Evolutionary conservation across 306 rosid genomes (phyloP).

Genomic region (Trifolium subterraneum): DNA sequence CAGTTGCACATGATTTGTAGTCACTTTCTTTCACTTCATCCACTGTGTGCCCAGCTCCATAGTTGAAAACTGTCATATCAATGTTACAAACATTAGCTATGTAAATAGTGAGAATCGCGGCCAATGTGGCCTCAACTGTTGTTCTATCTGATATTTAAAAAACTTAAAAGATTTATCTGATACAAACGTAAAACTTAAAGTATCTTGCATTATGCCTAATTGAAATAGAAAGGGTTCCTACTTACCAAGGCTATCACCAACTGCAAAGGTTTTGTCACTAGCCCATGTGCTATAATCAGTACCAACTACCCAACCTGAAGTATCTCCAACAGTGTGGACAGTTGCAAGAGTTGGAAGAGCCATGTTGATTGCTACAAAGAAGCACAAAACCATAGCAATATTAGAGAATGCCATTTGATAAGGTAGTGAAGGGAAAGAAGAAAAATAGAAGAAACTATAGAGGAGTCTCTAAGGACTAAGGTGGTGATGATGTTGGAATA

Average conservation of each 20-base stretch:
- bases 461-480: conserved; percentile 23
- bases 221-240: background rate
- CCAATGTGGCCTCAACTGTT: no score
- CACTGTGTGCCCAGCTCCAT: conserved; percentile 81
- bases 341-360: conserved; percentile 59
- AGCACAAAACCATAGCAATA: conserved; percentile 37
- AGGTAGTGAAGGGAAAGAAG: conserved; percentile 5
- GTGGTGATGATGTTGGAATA: conserved; percentile 26
- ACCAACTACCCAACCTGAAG: conserved; percentile 73
- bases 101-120: no score
- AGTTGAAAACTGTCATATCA: conserved; percentile 65
- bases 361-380: conserved; percentile 51
- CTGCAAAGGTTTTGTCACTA: conserved; percentile 62
- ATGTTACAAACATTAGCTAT: background rate
- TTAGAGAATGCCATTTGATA: conserved; percentile 55
- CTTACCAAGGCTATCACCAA: conserved; percentile 83
- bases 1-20: conserved; percentile 67
- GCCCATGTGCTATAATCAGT: conserved; percentile 79
- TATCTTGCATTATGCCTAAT: no score
- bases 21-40: conserved; percentile 80
- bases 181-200: no score
- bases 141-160: no score
- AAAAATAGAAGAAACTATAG: background rate
- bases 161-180: no score
- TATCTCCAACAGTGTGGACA: conserved; percentile 74